These are phyloP conservation scores for Psilocybe mexicana DNA, from an alignment of 1,284 basidiomycete species.

Conservation along the genomic window DNA sequence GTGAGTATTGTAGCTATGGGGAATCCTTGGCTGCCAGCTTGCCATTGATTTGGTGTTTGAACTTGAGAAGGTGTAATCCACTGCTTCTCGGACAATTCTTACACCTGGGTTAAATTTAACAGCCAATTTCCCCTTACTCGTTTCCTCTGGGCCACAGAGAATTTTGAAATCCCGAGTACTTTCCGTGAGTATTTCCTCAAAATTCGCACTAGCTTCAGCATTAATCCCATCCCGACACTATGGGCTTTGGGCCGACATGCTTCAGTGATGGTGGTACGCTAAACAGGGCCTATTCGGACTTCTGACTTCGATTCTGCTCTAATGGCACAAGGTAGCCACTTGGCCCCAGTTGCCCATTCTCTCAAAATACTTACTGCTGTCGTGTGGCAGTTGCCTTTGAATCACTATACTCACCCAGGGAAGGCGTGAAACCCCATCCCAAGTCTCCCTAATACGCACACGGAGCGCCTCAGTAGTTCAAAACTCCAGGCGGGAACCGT, in stretches of 20 bases:
- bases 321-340: neutral
- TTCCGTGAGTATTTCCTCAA: conserved; percentile 7
- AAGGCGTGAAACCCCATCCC: neutral
- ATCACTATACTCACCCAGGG: neutral
- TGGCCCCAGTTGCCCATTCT: neutral
- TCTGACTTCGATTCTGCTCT: neutral
- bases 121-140: neutral
- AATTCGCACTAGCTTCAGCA: neutral
- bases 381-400: neutral
- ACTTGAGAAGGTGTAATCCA: neutral
- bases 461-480: too few species aligned
- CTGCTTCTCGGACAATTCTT: neutral
- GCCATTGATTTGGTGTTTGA: neutral
- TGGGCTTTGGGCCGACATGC: neutral
- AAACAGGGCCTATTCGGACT: neutral
- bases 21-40: neutral
- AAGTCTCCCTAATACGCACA: too few species aligned
- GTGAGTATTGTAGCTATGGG: conserved; percentile 1
- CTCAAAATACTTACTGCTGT: too few species aligned
- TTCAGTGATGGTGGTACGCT: neutral
- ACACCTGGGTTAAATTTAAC: neutral
- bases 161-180: neutral
- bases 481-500: neutral
- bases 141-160: neutral
- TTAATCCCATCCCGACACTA: conserved; percentile 2